Evolutionary conservation across 1,139 yeast species (phyloP).

Genomic region (Kodamaea suecica): DNA sequence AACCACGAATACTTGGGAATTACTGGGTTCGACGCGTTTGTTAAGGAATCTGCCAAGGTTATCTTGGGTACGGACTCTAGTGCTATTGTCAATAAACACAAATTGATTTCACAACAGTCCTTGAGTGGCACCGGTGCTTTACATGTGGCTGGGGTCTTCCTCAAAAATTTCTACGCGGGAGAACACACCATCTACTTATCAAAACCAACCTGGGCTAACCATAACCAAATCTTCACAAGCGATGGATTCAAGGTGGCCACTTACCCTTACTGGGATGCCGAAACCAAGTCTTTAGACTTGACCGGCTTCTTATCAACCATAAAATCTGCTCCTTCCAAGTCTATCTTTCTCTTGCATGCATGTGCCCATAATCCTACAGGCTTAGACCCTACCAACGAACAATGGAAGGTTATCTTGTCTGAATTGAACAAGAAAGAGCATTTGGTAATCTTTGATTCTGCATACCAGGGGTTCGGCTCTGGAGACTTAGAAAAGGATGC

Average conservation of each 20-base stretch:
- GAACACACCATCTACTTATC: slow-evolving; percentile 67
- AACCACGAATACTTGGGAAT: slow-evolving; percentile 93
- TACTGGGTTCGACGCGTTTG: slow-evolving; percentile 70
- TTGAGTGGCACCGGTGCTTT: slow-evolving; percentile 96
- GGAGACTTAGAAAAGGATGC: slow-evolving; percentile 86
- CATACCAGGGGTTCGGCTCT: slow-evolving; percentile 70
- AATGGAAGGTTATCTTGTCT: slow-evolving; percentile 38
- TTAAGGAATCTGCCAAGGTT: slow-evolving; percentile 71
- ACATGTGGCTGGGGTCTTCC: slow-evolving; percentile 79
- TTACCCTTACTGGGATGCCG: slow-evolving; percentile 77
- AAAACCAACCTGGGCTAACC: slow-evolving; percentile 97
- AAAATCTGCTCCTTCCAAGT: slow-evolving; percentile 68
- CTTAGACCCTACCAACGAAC: slow-evolving; percentile 44
- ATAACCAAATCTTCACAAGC: slow-evolving; percentile 71
- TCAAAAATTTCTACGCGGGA: slow-evolving; percentile 53
- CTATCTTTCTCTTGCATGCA: slow-evolving; percentile 59
- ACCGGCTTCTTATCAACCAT: slow-evolving; percentile 68
- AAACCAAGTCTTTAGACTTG: slow-evolving; percentile 60
- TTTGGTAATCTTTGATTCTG: slow-evolving; percentile 45
- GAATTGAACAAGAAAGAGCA: slow-evolving; percentile 49
- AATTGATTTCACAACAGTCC: slow-evolving; percentile 77
- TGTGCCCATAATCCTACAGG: slow-evolving; percentile 55
- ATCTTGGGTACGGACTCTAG: slow-evolving; percentile 66
- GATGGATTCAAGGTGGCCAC: slow-evolving; percentile 51
- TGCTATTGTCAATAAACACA: slow-evolving; percentile 45